Base-by-base conservation (phyloP, 768 basidiomycete genomes). In the Agrocybe pediades region DNA sequence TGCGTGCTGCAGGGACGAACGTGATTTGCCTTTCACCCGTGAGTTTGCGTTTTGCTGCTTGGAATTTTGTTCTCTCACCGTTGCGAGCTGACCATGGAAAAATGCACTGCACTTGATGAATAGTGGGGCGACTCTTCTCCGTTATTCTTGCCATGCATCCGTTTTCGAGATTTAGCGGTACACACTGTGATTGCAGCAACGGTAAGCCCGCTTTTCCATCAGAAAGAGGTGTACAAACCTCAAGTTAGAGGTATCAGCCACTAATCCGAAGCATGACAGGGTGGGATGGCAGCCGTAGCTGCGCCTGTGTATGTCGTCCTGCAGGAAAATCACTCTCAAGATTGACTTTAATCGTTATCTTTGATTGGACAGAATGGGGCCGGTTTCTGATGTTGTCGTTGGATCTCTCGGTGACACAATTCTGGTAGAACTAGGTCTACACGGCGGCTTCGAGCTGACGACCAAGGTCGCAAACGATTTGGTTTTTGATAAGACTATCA, bases 91-190 rank as follows among this genome's bases (percentile, higher is more conserved):
- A 41, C 26, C 17, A 19, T 41, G 46, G 17, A 46, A 20, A 40
- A 27, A 56, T n/a, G 13, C 46, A 40, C 21, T 41, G 29, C 30
- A 20, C 19, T 21, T 39, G 43, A 21, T 53, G 27, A 9, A 27
- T 25, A 85, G 80, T 85, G 84, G 84, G 83, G 83, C 0, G 83
- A 86, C 60, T 85, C 83, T 3, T 83, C 81, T 11, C 84, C 85
- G 15, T 65, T 86, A 3, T 71, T 84, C 19, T 74, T 87, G 19
- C 84, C 85, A 13, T 85, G 84, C 65, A 81, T 87, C 41, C 75
- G 85, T 2, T 84, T 87, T 64, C 70, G 84, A 29, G 84, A 85
- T 65, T 70, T 87, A 17, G 82, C 75, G 23, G 78, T 86, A 20
- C 84, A 86, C 62, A 80, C 79, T 4, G 78, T 85, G 41, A 76